Conservation (phyloP, 1,139 yeast genomes). For the Citeromyces siamensis region DNA sequence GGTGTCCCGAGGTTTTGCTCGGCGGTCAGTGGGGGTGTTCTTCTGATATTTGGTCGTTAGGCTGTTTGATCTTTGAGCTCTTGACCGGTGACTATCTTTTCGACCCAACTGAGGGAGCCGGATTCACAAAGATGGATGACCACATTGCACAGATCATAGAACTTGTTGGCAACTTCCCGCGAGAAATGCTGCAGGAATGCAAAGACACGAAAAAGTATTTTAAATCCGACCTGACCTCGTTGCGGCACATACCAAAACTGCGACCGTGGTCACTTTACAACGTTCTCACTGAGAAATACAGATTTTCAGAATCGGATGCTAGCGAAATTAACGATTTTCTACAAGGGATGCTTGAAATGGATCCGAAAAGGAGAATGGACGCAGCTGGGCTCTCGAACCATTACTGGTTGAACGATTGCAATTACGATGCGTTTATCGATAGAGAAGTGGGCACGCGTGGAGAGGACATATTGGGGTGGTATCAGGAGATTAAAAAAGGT, state of each 20-base stretch:
- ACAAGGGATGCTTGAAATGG: constrained; percentile 61
- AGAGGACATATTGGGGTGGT: constrained; percentile 72
- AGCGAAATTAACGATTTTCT: constrained; percentile 48
- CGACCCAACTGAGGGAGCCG: constrained; percentile 61
- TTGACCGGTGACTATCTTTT: constrained; percentile 78
- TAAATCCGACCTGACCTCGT: constrained; percentile 32
- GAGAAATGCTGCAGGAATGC: constrained; percentile 37
- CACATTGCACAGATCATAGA: constrained; percentile 81
- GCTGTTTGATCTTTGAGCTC: constrained; percentile 70
- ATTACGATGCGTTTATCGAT: constrained; percentile 47
- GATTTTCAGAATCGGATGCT: constrained; percentile 42
- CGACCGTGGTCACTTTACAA: constrained; percentile 59
- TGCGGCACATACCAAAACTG: constrained; percentile 46
- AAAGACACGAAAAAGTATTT: constrained; percentile 39
- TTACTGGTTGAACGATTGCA: constrained; percentile 60
- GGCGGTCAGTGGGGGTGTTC: constrained; percentile 76
- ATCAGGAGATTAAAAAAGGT: constrained; percentile 20
- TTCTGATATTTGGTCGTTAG: constrained; percentile 77
- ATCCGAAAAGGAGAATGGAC: constrained; percentile 63
- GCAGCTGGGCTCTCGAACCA: constrained; percentile 80
- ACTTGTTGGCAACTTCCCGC: constrained; percentile 51
- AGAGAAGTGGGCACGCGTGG: constrained; percentile 54
- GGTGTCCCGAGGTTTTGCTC: constrained; percentile 68
- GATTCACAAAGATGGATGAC: constrained; percentile 67
- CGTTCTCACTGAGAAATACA: constrained; percentile 65